Evolutionary conservation across 371 early-diverging fungal genomes (phyloP), one percentile per base, ranked within the genome.

Genomic region (Phascolomyces articulosus): DNA sequence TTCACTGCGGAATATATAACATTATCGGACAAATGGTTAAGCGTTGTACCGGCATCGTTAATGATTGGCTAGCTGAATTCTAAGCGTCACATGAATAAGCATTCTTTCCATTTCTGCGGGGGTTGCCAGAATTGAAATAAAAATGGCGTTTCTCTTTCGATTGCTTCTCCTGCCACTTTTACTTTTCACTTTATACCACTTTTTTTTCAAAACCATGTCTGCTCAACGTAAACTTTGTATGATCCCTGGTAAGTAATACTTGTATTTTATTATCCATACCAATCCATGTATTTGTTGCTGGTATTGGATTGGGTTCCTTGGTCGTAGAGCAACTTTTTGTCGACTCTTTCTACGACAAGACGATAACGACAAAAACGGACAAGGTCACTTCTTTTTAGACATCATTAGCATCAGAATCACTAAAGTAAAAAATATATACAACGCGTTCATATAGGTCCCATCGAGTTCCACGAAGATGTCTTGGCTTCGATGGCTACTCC

Each of bases 391-490:
- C n/a, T n/a, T n/a, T n/a, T n/a, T n/a, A n/a, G n/a, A n/a, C n/a
- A n/a, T n/a, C n/a, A n/a, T n/a, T n/a, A n/a, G n/a, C n/a, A n/a
- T n/a, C n/a, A n/a, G n/a, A n/a, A n/a, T n/a, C n/a, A n/a, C n/a
- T n/a, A n/a, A n/a, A n/a, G n/a, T n/a, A n/a, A n/a, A n/a, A n/a
- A n/a, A n/a, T n/a, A n/a, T n/a, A n/a, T n/a, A n/a, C n/a, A n/a
- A n/a, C n/a, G n/a, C n/a, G n/a, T n/a, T n/a, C n/a, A n/a, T 44
- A 16, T 44, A 82, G 96, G 96, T 38, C 97, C 96, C 55, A 91
- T 96, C 71, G 97, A 97, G 90, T 95, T 95, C 88, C 91, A 95
- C 67, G 86, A 88, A 71, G 92, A 90, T 65, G 95, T 93, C 23
- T 84, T 96, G n/a, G 70, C 83, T 58, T 91, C 95, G 40, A 94